A percentile compares a stretch with the other conserved stretches of the same genome.
Conservation (phyloP, 768 basidiomycete genomes). For the Collybia nuda region DNA sequence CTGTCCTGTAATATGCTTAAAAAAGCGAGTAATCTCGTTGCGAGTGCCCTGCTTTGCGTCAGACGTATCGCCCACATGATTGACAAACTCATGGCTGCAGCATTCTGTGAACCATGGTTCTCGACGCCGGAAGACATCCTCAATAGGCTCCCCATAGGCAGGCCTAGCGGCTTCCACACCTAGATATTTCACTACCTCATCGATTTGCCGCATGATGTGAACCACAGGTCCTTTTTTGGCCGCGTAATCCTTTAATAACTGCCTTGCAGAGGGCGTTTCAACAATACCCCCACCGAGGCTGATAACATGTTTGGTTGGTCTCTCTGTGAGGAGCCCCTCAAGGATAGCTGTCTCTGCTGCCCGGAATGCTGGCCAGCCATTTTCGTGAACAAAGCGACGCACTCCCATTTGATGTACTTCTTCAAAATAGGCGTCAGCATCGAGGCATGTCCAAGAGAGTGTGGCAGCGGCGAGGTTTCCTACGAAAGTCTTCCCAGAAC, state of each 20-base stretch:
- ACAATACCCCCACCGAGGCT: slow-evolving; percentile 95
- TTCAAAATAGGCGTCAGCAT: slow-evolving; percentile 83
- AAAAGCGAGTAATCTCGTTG: slow-evolving; percentile 79
- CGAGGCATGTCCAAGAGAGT: slow-evolving; percentile 71
- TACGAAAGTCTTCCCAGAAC: slow-evolving; percentile 91
- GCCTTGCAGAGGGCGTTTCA: slow-evolving; percentile 75
- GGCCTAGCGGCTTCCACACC: slow-evolving; percentile 76
- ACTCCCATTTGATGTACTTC: slow-evolving; percentile 60
- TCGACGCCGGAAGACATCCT: slow-evolving; percentile 82
- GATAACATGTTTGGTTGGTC: slow-evolving; percentile 66
- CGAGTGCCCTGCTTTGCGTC: slow-evolving; percentile 35
- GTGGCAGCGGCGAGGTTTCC: slow-evolving; percentile 74
- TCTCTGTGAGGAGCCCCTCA: slow-evolving; percentile 61
- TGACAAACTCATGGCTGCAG: slow-evolving; percentile 81
- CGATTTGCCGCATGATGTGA: slow-evolving; percentile 76
- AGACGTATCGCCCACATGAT: slow-evolving; percentile 48
- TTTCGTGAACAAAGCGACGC: slow-evolving; percentile 72
- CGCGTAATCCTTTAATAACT: slow-evolving; percentile 68
- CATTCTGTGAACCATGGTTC: slow-evolving; percentile 87
- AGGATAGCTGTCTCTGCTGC: slow-evolving; percentile 72
- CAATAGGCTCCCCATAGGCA: slow-evolving; percentile 83
- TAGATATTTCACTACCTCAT: slow-evolving; percentile 82
- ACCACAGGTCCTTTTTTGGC: slow-evolving; percentile 71
- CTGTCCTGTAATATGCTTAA: slow-evolving; percentile 80
- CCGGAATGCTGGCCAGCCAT: slow-evolving; percentile 92